Evolutionary conservation across 1,139 yeast species (phyloP), one percentile per base, ranked within the genome.

Genomic region (Candida frijolesensis): DNA sequence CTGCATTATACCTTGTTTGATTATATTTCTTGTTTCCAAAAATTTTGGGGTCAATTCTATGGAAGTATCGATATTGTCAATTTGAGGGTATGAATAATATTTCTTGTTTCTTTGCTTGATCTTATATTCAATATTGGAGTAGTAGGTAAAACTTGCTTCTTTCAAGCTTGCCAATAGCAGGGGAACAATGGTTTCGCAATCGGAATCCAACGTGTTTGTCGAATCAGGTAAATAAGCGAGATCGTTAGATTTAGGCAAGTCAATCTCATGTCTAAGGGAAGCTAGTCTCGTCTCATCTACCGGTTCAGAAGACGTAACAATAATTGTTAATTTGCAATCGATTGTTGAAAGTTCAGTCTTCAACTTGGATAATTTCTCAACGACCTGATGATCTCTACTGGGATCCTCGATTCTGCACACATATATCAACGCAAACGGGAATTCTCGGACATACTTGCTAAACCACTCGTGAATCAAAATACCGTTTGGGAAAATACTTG

Each of bases 401-500:
- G 51, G 33, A 12, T 58, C 58, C 2, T 61, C 58, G 29, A 74
- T 55, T 8, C 55, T 52, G 27, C 61, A 55, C 0, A 61, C 55
- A 34, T 63, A 59, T 4, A 76, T 58, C 35, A 65, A 57, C 6
- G 68, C 74, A 62, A 72, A 74, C 2, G 80, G 80, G n/a, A 68
- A 47, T 10, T 60, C 54, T 3, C 59, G 43, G 7, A 57, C 53
- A 53, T 76, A 76, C 56, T 74, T 75, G 29, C 53, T 51, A 46
- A 76, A 66, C 81, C 81, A 76, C 30, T 59, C 54, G 1, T 55
- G 54, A 9, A 72, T 65, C 9, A 76, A 55, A 7, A 76, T 67
- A 1, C 80, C 81, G 53, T 76, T 75, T 34, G 80, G 80, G 47
- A 67, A 76, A 43, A 76, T 57, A 40, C 67, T 73, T 0, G 79